Conservation (phyloP, 2,329 filamentous ascomycete species). For the Verticillium klebahnii region DNA sequence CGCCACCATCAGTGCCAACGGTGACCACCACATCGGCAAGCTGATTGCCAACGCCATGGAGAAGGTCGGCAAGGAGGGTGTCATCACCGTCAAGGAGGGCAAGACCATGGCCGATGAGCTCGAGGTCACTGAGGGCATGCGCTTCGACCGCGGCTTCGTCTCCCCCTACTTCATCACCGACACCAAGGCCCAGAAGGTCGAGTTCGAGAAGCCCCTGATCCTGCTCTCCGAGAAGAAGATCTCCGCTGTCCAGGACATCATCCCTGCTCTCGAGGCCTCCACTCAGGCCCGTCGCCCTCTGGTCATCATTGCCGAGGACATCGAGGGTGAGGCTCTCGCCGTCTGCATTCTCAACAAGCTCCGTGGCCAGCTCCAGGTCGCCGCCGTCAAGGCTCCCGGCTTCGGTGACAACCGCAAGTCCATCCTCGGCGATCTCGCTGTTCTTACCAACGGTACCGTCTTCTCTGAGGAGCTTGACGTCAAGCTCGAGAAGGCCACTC, state of each 20-base stretch:
- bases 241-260: conserved; percentile 97
- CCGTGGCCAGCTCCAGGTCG: conserved; percentile 97
- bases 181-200: conserved; percentile 96
- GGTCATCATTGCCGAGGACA: conserved; percentile 98
- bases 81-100: conserved; percentile 99
- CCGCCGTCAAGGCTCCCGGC: conserved; percentile 96
- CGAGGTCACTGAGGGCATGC: conserved; percentile 99
- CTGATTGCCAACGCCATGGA: conserved; percentile 99
- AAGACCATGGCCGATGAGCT: conserved; percentile 98
- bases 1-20: conserved; percentile 96
- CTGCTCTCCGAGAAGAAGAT: conserved; percentile 99
- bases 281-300: conserved; percentile 93
- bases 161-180: conserved; percentile 99
- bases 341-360: conserved; percentile 99
- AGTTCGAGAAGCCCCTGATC: conserved; percentile 99
- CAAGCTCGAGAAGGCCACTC: conserved; percentile 97
- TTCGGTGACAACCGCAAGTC: conserved; percentile 99
- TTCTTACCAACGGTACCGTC: conserved; percentile 94
- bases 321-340: conserved; percentile 95
- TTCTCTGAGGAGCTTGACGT: conserved; percentile 98
- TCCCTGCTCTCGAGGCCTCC: conserved; percentile 94
- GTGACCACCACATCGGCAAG: conserved; percentile 89
- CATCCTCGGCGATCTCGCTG: conserved; percentile 92
- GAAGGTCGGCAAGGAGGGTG: conserved; percentile 99
- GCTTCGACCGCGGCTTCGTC: conserved; percentile 97